Evolutionary conservation across 2,329 filamentous ascomycete species (phyloP), one percentile per base, ranked within the genome.

Genomic region (Cadophora sp.): DNA sequence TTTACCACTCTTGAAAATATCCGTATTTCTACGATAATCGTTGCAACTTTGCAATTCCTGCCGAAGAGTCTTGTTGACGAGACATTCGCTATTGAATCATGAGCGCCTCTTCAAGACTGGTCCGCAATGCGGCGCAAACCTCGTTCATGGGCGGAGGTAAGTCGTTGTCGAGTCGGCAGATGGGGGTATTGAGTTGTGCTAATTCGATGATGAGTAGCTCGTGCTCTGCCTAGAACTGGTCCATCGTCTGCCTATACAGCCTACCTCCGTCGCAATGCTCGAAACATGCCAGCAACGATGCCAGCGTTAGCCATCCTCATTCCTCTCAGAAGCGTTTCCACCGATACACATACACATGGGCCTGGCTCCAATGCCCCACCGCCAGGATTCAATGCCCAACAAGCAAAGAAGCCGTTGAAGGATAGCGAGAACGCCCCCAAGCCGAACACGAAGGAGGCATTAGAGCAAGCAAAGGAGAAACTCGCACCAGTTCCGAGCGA

Each of bases 321-420:
- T 64, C 87, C 87, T 22, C 77, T 83, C 67, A 85, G 88, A 76
- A 79, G 80, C 74, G 81, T 89, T 74, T 83, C 85, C 58, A 91
- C 88, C 74, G 87, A 89, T 68, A 84, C 86, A 71, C 86, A 88
- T 77, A 82, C 83, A 66, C 79, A 84, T 64, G 81, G 84, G 68
- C 68, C 58, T 2, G 56, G 66, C 40, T 80, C 84, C 63, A 81
- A 82, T 65, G 86, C 84, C 65, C 90, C 90, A 29, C 90, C 90
- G 64, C 90, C 90, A 34, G 90, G 90, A 43, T 92, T 92, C 82
- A 91, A 91, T 79, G 81, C 89, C 26, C 85, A 91, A 73, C 81
- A 91, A 78, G 90, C 90, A 12, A 90, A 89, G 81, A 90, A 89
- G 76, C 88, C 90, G 12, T 78, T 91, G 34, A 78, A 81, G 68